Base-by-base conservation (phyloP, 2,329 filamentous ascomycete genomes). In the Aureobasidium sp. region DNA sequence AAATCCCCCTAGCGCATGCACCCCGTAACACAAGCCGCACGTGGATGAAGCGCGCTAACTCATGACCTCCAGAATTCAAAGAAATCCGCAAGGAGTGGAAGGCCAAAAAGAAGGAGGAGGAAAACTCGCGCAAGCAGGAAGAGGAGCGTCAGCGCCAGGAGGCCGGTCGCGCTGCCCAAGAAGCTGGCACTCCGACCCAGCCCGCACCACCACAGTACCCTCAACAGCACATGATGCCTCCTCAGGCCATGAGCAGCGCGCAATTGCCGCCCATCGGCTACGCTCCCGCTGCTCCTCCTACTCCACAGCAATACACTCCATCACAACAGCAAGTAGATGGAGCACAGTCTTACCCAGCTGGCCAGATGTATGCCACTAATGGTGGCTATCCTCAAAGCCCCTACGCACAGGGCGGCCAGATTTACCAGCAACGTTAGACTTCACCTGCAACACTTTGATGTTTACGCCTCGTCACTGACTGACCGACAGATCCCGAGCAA, bases 41-140 rank as follows among this genome's bases (percentile, higher is more conserved):
- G 53, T 58, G 60, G 56, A 54, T 54, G 53, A 25, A 42, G 14
- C 45, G 49, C 63, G 63, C 71, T 74, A 65, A 73, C 69, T 64
- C 59, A 56, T 54, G 53, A 57, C 55, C 56, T 64, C 60, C 66
- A 97, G 93, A 97, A 71, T 97, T 98, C 75, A 98, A 98, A 69
- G 93, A 98, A 66, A 96, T 97, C 56, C 87, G 93, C 59, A 97
- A 97, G 68, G 91, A 97, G 67, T 98, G 93, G 93, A 98, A 97
- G 75, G 88, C 88, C 34, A 89, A 93, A 65, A 97, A 97, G 81
- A 98, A 98, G 88, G 93, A 97, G 69, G 91, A 97, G 63, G 91
- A 97, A 60, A 85, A 85, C 48, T 79, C 83, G 62, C 87, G 90
- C 65, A 96, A 96, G 76, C 86, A 86, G 11, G 88, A 90, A 8